Evolutionary conservation across 495 filamentous ascomycete genomes (phyloP), one percentile per base, ranked within the genome.

Genomic region (Lichenothelia convexa): DNA sequence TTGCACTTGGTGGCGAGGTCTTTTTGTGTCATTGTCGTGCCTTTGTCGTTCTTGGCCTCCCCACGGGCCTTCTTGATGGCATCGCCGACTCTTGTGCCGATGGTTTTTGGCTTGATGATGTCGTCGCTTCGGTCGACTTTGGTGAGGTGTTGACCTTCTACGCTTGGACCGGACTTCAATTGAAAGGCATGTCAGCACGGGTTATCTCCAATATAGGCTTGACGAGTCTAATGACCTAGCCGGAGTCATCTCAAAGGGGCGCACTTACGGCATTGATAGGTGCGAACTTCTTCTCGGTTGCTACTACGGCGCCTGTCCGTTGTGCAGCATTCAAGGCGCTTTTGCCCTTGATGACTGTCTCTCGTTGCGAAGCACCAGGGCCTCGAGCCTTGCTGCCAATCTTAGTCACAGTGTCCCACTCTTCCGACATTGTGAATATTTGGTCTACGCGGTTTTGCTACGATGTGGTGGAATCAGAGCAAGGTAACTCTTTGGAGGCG

Each of bases 71-170:
- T 49, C 62, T 60, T 68, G 69, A 97, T 93, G 18, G 77, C 82
- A 40, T 78, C 69, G 42, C 78, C 85, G 42, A 95, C 83, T 35
- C 71, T 63, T 42, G 61, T 55, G 47, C 85, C 82, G 33, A 94
- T 68, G 36, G 83, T 93, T 59, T 85, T 86, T 47, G 84, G 84
- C 64, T 92, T 92, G 57, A 94, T 73, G 62, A 94, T 93, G 56
- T 94, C 89, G 67, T 95, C 91, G 57, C 74, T 71, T 48, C 89
- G 89, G 69, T 95, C 89, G 55, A 99, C 85, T 67, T 94, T 99
- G 30, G 89, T 95, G 35, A 95, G 68, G 53, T 80, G 84, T 60
- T 99, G 89, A 50, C 89, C 89, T 65, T 95, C 87, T 42, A 67
- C n/a, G n/a, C n/a, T n/a, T n/a, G n/a, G n/a, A n/a, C n/a, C n/a